Base-by-base conservation (phyloP, 2,329 filamentous ascomycete genomes). In the Xylaria sp. region DNA sequence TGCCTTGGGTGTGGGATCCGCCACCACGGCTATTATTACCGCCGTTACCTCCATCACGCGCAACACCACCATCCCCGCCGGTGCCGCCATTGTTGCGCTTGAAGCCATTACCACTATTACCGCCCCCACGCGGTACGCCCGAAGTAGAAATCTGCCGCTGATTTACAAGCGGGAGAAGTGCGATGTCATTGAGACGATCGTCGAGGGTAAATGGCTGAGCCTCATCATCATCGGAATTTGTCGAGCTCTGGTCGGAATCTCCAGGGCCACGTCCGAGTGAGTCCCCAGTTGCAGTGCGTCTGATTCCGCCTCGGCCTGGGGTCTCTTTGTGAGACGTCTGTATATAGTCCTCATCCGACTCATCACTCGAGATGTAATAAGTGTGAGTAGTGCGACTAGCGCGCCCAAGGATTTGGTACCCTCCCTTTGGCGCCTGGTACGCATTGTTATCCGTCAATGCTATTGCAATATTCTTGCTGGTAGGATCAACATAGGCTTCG, bases 401-500 rank as follows among this genome's bases (percentile, higher is more conserved):
- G 35, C 60, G 65, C 34, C 70, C 70, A 7, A 54, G 67, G 56
- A 71, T 66, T 39, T 70, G 67, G 47, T 71, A 69, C 39, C 66
- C 61, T 8, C 42, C 47, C 8, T 46, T 52, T n/a, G 34, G 5
- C 39, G 47, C 9, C 54, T 58, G 52, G 39, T 54, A 39, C 3
- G 23, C 13, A 52, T 65, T 61, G 19, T 68, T 44, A 5, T 56
- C 62, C 10, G 60, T 57, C 68, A 70, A 68, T 54, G 69, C 67
- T 53, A 83, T 76, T 47, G 77, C 73, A 6, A 71, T 60, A 30
- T 74, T 66, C 2, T 70, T 66, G 57, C 77, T 80, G 7, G 73
- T 65, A 4, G 75, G 68, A 66, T 85, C 80, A 30, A 83, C 54
- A 65, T 83, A 86, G 42, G 73, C 73, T 55, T 77, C 71, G 13